These are phyloP conservation scores for Taphrina populina DNA, from an alignment of 1,139 yeast genomes.

Conservation along the genomic window DNA sequence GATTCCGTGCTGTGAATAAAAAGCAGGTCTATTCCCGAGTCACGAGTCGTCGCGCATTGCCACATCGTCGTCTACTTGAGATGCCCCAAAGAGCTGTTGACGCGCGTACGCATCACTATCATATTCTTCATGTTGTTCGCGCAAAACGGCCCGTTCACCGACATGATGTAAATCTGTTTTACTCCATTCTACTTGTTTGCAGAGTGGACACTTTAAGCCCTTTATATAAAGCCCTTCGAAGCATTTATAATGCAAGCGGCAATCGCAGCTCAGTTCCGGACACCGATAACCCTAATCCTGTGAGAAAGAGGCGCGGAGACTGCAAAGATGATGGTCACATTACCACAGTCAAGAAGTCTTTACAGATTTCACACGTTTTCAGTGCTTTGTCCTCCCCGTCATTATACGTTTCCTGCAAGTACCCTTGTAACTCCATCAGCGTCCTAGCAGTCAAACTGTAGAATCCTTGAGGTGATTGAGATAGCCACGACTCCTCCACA, in stretches of 20 bases:
- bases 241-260: slow-evolving; percentile 13
- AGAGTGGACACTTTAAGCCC: slow-evolving; percentile 4
- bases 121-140: background rate
- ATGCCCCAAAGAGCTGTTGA: too few relatives aligned
- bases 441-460: slow-evolving; percentile 22
- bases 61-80: too few relatives aligned
- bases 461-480: slow-evolving; percentile 14
- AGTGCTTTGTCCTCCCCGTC: slow-evolving; percentile 18
- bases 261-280: slow-evolving; percentile 20
- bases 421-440: slow-evolving; percentile 29
- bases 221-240: slow-evolving; percentile 7
- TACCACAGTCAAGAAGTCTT: slow-evolving; percentile 8
- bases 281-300: slow-evolving; percentile 23
- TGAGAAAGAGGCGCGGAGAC: background rate
- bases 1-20: too few relatives aligned
- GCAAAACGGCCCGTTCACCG: slow-evolving; percentile 13
- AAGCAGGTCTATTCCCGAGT: too few relatives aligned
- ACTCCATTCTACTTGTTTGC: slow-evolving; percentile 5
- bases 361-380: slow-evolving; percentile 11
- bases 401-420: slow-evolving; percentile 20
- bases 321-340: background rate
- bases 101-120: too few relatives aligned
- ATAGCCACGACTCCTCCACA: slow-evolving; percentile 31
- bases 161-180: background rate
- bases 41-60: too few relatives aligned